These are phyloP conservation scores for Penicillium fimorum DNA, from an alignment of 495 filamentous ascomycete species.

Conservation along the genomic window DNA sequence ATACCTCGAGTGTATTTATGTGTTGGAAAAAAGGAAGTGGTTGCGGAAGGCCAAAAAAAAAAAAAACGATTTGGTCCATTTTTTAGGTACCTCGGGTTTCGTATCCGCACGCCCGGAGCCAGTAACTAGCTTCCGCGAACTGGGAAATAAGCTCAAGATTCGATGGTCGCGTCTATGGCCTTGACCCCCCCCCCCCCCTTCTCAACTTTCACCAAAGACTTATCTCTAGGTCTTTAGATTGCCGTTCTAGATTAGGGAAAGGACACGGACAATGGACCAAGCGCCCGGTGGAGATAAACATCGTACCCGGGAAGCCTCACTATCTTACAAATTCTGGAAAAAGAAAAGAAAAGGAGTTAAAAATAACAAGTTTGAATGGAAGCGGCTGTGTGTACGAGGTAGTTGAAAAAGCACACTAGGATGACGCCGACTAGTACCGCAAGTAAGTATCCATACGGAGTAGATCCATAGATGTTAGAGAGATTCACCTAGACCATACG, in stretches of 20 bases:
- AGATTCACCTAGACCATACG: neutral
- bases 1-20: neutral
- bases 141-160: conserved; percentile 27
- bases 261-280: conserved; percentile 12
- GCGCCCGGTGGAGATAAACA: conserved; percentile 6
- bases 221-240: conserved; percentile 3
- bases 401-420: neutral
- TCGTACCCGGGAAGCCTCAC: neutral
- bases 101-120: neutral
- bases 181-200: no score
- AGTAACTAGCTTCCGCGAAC: conserved; percentile 5
- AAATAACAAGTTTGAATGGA: neutral
- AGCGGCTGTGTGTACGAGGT: neutral
- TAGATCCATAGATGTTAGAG: neutral
- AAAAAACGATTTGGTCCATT: neutral
- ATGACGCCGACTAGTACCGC: neutral
- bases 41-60: neutral
- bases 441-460: neutral
- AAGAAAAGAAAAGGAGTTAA: neutral
- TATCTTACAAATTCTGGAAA: neutral
- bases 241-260: conserved; percentile 14
- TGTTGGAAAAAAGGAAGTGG: neutral
- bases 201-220: conserved; percentile 3
- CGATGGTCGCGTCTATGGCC: conserved; percentile 11
- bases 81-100: neutral